phyloP scores from a whole-genome alignment of 805 yeast species.

The Saccharomycopsis schoenii region DNA sequence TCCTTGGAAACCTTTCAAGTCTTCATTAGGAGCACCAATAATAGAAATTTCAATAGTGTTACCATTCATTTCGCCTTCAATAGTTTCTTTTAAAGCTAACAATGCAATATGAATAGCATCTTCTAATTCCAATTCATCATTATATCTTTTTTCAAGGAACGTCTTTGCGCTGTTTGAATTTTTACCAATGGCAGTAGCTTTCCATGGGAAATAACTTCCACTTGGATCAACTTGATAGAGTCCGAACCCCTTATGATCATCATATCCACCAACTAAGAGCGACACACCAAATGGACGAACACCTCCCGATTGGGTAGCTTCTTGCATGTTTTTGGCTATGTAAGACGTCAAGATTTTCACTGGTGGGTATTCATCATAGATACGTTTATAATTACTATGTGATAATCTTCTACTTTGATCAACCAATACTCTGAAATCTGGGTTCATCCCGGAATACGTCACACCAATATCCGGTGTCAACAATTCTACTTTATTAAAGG shows the following conservation, averaged over 20 bases:
- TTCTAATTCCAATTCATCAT: conserved; percentile 91
- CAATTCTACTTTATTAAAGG: conserved; percentile 66
- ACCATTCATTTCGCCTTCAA: conserved; percentile 97
- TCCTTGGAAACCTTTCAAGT: conserved; percentile 77
- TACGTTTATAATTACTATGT: conserved; percentile 84
- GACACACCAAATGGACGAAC: conserved; percentile 99
- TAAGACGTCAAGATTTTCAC: conserved; percentile 89
- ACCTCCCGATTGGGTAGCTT: conserved; percentile 97
- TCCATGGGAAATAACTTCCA: conserved; percentile 98
- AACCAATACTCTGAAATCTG: conserved; percentile 89
- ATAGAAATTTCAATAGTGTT: conserved; percentile 90
- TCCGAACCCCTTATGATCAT: conserved; percentile 57
- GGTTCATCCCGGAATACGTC: conserved; percentile 98
- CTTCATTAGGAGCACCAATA: conserved; percentile 74
- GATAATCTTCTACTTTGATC: conserved; percentile 91
- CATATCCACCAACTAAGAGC: conserved; percentile 87
- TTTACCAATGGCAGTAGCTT: conserved; percentile 97
- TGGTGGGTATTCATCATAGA: conserved; percentile 96
- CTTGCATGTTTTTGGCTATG: conserved; percentile 94
- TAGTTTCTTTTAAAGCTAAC: conserved; percentile 87
- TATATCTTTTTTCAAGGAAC: conserved; percentile 96
- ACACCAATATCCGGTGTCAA: conserved; percentile 95
- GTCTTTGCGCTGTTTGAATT: conserved; percentile 96
- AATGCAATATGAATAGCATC: conserved; percentile 97
- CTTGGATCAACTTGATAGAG: conserved; percentile 97